These are phyloP conservation scores for Chamaecyparis obtusa DNA, from an alignment of 75 land plant genomes.

Conservation along the genomic window DNA sequence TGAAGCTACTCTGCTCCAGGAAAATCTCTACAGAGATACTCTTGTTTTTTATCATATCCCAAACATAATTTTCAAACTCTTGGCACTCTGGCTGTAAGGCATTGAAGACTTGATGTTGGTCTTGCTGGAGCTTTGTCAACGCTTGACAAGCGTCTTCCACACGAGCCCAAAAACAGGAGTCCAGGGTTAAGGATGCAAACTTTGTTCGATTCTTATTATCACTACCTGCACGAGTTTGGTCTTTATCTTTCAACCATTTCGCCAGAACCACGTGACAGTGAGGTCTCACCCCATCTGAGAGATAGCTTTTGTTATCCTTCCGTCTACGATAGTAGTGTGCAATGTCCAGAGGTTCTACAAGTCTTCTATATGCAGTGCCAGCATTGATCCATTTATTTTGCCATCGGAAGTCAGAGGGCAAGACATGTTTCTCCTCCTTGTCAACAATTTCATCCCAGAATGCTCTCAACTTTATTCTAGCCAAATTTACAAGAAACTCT, in stretches of 20 bases:
- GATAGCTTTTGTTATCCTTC: conserved; percentile 7
- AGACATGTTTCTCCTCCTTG: not conserved
- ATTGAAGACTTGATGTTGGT: not conserved
- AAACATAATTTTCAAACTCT: not conserved
- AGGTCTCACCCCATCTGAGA: not conserved
- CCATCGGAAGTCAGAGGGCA: conserved; percentile 9
- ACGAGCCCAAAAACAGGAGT: conserved; percentile 1
- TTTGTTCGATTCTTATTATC: not conserved
- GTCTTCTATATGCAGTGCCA: conserved; percentile 11
- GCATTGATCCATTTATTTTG: conserved; percentile 20
- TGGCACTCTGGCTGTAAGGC: not conserved
- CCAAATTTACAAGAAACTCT: not conserved
- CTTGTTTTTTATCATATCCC: not conserved
- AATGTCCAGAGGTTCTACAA: conserved; percentile 23
- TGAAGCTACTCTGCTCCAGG: not conserved
- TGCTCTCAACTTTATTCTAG: not conserved
- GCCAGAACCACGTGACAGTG: not conserved
- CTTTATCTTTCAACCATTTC: conserved; percentile 11
- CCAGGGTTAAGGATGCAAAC: not conserved
- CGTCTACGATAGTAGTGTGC: conserved; percentile 6
- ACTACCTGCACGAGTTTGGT: not conserved
- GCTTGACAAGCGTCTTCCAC: not conserved
- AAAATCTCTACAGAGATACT: not conserved
- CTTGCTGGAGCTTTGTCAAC: not conserved
- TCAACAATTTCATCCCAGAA: conserved; percentile 23